Evolutionary conservation across 106 monocot genomes (phyloP).

Genomic region (Narthecium ossifragum): DNA sequence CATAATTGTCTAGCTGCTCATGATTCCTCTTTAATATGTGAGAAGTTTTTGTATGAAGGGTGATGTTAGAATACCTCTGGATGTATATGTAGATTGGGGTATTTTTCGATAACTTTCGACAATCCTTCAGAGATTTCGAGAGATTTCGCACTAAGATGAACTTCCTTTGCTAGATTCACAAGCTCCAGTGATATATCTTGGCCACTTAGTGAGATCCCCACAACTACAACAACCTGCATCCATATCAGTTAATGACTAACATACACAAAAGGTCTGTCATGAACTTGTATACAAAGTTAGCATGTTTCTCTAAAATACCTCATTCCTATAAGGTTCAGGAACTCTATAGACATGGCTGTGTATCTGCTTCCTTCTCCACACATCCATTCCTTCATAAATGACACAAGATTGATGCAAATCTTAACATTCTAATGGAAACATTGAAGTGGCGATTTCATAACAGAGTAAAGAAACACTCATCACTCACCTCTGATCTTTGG

Average conservation of each 20-base stretch:
- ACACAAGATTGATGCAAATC: neutral
- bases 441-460: no score
- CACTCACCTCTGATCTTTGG: slow-evolving; percentile 31
- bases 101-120: slow-evolving; percentile 33
- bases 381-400: slow-evolving; percentile 36
- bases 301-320: no score
- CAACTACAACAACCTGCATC: slow-evolving; percentile 44
- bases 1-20: neutral
- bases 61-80: slow-evolving; percentile 21
- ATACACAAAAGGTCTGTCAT: no score
- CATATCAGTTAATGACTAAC: no score
- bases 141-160: slow-evolving; percentile 54
- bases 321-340: slow-evolving; percentile 37
- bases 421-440: no score
- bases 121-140: slow-evolving; percentile 37
- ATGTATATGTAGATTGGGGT: slow-evolving; percentile 38
- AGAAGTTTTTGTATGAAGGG: neutral
- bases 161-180: slow-evolving; percentile 35
- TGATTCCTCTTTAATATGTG: neutral
- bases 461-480: neutral
- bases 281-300: no score
- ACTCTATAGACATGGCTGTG: slow-evolving; percentile 66
- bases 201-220: slow-evolving; percentile 57
- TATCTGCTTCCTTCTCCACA: slow-evolving; percentile 56
- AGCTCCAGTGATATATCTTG: slow-evolving; percentile 66